phyloP scores from a whole-genome alignment of 2,329 filamentous ascomycete species.

The Alternaria brassicae region DNA sequence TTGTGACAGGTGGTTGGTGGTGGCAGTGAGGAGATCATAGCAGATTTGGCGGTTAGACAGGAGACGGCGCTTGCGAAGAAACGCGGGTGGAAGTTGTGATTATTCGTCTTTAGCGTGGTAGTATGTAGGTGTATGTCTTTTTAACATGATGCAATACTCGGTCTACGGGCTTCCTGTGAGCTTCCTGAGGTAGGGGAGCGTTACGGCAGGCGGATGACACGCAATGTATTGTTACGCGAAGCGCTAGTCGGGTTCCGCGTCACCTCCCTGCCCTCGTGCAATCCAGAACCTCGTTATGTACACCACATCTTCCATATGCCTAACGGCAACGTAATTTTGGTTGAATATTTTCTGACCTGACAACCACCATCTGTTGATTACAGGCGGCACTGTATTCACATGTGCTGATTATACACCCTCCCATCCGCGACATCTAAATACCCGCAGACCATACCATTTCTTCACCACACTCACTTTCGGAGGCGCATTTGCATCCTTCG shows the following conservation, averaged over 20 bases:
- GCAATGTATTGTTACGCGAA: neutral
- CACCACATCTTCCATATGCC: neutral
- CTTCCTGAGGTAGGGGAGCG: neutral
- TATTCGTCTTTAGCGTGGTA: neutral
- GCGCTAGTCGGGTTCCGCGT: neutral
- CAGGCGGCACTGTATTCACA: neutral
- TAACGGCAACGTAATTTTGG: too few species aligned
- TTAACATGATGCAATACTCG: neutral
- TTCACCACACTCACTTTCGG: neutral
- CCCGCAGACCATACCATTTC: neutral
- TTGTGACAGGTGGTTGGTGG: conserved; percentile 53
- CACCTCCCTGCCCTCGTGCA: neutral
- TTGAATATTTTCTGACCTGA: neutral
- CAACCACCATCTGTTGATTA: neutral
- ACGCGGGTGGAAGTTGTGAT: conserved; percentile 55
- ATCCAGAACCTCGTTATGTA: neutral
- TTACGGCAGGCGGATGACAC: neutral
- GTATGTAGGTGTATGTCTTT: neutral
- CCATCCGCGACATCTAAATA: neutral
- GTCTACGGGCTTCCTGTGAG: neutral
- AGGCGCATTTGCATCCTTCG: neutral
- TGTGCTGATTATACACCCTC: neutral
- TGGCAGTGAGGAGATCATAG: conserved; percentile 64
- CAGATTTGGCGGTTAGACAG: conserved; percentile 60
- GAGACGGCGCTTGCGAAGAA: conserved; percentile 52